These are phyloP conservation scores for Schoenoplectus triqueter DNA, from an alignment of 202 grass and related monocot genomes.

Conservation along the genomic window DNA sequence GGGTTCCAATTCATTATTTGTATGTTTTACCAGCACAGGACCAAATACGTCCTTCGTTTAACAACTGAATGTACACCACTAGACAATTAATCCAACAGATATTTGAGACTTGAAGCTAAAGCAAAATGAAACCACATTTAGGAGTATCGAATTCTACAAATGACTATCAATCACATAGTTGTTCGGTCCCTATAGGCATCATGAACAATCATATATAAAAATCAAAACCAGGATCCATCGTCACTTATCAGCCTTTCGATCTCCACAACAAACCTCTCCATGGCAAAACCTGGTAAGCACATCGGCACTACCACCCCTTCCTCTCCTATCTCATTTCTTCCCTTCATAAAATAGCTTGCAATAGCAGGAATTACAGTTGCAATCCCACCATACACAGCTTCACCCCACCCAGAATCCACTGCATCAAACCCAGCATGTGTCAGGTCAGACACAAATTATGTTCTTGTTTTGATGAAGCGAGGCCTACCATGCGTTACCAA, in stretches of 20 bases:
- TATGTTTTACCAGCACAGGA: not conserved
- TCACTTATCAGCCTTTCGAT: constrained; percentile 39
- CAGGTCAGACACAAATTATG: constrained; percentile 57
- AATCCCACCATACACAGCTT: constrained; percentile 48
- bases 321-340: constrained; percentile 31
- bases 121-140: not conserved
- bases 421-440: constrained; percentile 49
- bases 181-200: not conserved
- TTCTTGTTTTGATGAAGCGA: constrained; percentile 41
- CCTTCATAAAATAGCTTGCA: constrained; percentile 30
- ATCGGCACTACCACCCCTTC: constrained; percentile 43
- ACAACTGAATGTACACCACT: not conserved
- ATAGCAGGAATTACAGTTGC: not conserved
- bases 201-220: not conserved
- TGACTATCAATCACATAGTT: not conserved
- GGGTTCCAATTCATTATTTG: not conserved
- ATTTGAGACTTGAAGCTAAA: not conserved
- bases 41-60: not conserved
- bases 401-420: constrained; percentile 65
- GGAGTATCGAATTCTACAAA: not conserved
- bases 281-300: constrained; percentile 44
- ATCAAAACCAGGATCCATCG: constrained; percentile 5
- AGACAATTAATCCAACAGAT: not conserved
- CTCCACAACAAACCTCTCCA: constrained; percentile 54
- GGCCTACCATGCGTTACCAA: constrained; percentile 52